Conservation (phyloP, 305 asterid species). For the Fraxinus albicans region DNA sequence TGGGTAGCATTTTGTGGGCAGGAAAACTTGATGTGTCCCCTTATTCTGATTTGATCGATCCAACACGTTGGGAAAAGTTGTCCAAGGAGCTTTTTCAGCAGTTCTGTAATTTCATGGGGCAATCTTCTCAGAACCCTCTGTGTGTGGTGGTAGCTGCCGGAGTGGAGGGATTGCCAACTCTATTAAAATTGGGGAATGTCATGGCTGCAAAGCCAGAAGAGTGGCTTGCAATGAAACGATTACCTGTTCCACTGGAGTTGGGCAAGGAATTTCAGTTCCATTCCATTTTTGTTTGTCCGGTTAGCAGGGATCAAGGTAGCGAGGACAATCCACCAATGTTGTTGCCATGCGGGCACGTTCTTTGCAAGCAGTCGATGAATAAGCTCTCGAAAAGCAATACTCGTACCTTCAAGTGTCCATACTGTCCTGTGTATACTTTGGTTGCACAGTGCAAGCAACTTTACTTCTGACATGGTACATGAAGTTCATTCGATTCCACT, state of each 20-base stretch:
- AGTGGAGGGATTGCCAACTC: constrained; percentile 52
- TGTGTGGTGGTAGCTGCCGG: constrained; percentile 51
- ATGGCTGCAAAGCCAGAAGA: constrained; percentile 57
- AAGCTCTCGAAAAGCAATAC: constrained; percentile 33
- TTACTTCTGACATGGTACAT: constrained; percentile 25
- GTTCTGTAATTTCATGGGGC: constrained; percentile 24
- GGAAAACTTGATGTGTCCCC: constrained; percentile 53
- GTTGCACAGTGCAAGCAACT: constrained; percentile 42
- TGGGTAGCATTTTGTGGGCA: constrained; percentile 53
- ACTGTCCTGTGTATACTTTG: constrained; percentile 35
- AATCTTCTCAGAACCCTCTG: constrained; percentile 48
- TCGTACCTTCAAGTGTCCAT: constrained; percentile 51
- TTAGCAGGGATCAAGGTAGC: constrained; percentile 44
- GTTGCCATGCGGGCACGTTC: constrained; percentile 39
- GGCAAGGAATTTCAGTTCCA: constrained; percentile 34
- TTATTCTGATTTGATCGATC: constrained; percentile 41
- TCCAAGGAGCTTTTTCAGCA: constrained; percentile 34
- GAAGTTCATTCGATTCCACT: background rate
- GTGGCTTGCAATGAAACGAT: constrained; percentile 47
- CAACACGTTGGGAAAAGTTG: constrained; percentile 40
- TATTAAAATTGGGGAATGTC: constrained; percentile 44
- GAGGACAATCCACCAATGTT: constrained; percentile 58
- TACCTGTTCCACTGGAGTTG: constrained; percentile 54
- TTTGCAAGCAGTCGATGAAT: constrained; percentile 35
- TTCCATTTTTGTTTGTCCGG: constrained; percentile 49